A percentile compares a stretch with the other conserved stretches of the same genome.
These are phyloP conservation scores for Moesziomyces sp. DNA, from an alignment of 1,284 basidiomycete species.

Conservation along the genomic window DNA sequence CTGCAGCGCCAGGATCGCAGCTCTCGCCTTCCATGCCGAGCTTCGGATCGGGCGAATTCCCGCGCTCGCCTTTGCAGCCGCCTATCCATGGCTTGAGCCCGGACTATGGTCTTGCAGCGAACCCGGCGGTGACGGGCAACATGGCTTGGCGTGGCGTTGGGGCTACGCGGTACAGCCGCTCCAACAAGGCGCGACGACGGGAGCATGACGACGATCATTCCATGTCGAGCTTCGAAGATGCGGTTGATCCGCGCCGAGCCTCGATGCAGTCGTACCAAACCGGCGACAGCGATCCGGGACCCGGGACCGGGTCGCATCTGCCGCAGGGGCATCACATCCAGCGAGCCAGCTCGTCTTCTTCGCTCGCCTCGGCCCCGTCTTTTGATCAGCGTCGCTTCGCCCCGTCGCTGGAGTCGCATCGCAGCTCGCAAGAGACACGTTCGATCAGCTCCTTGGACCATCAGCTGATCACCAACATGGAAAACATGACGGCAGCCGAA, in stretches of 20 bases:
- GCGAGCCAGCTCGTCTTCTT: slow-evolving; percentile 53
- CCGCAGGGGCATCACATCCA: slow-evolving; percentile 45
- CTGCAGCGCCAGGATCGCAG: slow-evolving; percentile 39
- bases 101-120: slow-evolving; percentile 30
- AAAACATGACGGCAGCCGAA: slow-evolving; percentile 60
- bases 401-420: slow-evolving; percentile 48
- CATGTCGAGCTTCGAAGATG: slow-evolving; percentile 54
- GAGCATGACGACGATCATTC: slow-evolving; percentile 56
- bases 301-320: slow-evolving; percentile 33
- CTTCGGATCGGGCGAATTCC: slow-evolving; percentile 40
- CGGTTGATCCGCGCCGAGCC: slow-evolving; percentile 46
- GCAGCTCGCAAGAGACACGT: slow-evolving; percentile 48
- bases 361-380: slow-evolving; percentile 50
- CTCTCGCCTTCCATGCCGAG: slow-evolving; percentile 45
- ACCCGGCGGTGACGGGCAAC: slow-evolving; percentile 30
- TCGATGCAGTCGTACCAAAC: slow-evolving; percentile 62
- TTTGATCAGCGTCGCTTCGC: slow-evolving; percentile 48
- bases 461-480: slow-evolving; percentile 63
- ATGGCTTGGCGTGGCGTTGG: slow-evolving; percentile 51
- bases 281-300: slow-evolving; percentile 60
- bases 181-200: slow-evolving; percentile 41
- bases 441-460: slow-evolving; percentile 58
- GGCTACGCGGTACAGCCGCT: slow-evolving; percentile 30
- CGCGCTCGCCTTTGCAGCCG: slow-evolving; percentile 37
- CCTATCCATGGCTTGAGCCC: slow-evolving; percentile 33